Evolutionary conservation across 2,329 filamentous ascomycete genomes (phyloP).

Genomic region (Aspergillus fumigatiaffinis): DNA sequence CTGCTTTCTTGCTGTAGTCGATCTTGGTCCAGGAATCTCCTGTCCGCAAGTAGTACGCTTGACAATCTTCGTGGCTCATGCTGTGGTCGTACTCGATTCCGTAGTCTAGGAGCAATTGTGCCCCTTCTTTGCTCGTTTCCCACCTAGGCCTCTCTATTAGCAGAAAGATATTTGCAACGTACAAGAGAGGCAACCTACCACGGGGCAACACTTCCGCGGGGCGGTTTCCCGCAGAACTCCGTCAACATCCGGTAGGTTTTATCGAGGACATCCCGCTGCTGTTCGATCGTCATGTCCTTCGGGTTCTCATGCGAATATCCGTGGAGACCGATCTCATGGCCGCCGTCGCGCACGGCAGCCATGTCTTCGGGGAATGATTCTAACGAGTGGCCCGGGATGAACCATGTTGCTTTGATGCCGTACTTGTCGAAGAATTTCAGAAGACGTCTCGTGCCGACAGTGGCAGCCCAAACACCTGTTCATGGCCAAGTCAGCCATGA

Average conservation of each 20-base stretch:
- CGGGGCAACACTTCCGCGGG: slow-evolving; percentile 67
- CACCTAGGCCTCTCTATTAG: slow-evolving; percentile 39
- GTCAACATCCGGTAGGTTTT: slow-evolving; percentile 73
- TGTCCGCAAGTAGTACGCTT: slow-evolving; percentile 41
- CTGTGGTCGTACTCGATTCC: slow-evolving; percentile 45
- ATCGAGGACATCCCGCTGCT: slow-evolving; percentile 71
- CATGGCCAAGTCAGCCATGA: neutral
- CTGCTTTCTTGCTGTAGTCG: slow-evolving; percentile 37
- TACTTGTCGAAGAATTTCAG: slow-evolving; percentile 70
- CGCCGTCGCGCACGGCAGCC: slow-evolving; percentile 56
- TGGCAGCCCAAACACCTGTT: slow-evolving; percentile 63
- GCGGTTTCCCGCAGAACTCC: slow-evolving; percentile 70
- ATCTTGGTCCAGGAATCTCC: slow-evolving; percentile 45
- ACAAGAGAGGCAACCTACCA: slow-evolving; percentile 40
- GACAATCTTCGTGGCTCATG: slow-evolving; percentile 44
- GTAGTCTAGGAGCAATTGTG: slow-evolving; percentile 42
- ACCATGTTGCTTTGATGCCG: slow-evolving; percentile 65
- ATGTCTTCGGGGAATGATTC: slow-evolving; percentile 66
- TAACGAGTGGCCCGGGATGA: slow-evolving; percentile 60
- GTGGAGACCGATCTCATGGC: slow-evolving; percentile 65
- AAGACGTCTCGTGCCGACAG: slow-evolving; percentile 60
- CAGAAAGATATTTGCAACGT: neutral
- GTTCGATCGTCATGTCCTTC: slow-evolving; percentile 67
- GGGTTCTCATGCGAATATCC: slow-evolving; percentile 75
- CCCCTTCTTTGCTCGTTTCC: slow-evolving; percentile 66